Base-by-base conservation (phyloP, 768 basidiomycete genomes). In the Boletus rex-veris region DNA sequence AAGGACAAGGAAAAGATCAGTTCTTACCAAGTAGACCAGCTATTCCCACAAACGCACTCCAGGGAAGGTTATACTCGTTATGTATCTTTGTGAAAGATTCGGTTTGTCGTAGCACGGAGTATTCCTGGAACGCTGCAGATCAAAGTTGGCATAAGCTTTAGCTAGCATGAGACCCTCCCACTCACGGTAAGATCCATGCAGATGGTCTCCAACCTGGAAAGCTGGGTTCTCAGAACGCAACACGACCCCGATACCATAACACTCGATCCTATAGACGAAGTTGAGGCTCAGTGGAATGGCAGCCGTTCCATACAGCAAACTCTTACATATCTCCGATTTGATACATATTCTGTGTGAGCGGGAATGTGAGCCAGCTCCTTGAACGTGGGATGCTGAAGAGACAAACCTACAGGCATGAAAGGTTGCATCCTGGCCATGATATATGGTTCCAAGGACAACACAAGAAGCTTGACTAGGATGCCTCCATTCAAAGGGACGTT, bases 401-500 rank as follows among this genome's bases (percentile, higher is more conserved):
- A 28, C 62, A n/a, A 42, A 64, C 59, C 50, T 79, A 79, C 3
- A 76, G 78, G 31, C 11, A 43, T 10, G n/a, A 14, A 28, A 9
- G 31, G 15, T 4, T 9, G 63, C 80, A 83, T 79, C 33, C 63
- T 61, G 10, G 69, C 69, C 15, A 74, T 57, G 54, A 78, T 26
- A 57, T 75, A 78, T 0, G 79, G 79, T 47, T 81, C 81, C 38
- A 80, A 61, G 15, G 75, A 75, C 15, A 81, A 58, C 6, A 71
- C 73, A 15, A 84, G 72, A 0, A 74, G 74, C 64, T 83, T 84
- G 58, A 82, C 42, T 8, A 85, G 61, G 50, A 81, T 60, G 0
- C 79, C 78, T 0, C 78, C 77, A 18, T 79, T 64, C 39, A 81
- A 63, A 2, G 74, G 63, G 1, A 73, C 74, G 28, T 61, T 74